Evolutionary conservation across 345 rosid genomes (phyloP).

Genomic region (Dipteronia sinensis): DNA sequence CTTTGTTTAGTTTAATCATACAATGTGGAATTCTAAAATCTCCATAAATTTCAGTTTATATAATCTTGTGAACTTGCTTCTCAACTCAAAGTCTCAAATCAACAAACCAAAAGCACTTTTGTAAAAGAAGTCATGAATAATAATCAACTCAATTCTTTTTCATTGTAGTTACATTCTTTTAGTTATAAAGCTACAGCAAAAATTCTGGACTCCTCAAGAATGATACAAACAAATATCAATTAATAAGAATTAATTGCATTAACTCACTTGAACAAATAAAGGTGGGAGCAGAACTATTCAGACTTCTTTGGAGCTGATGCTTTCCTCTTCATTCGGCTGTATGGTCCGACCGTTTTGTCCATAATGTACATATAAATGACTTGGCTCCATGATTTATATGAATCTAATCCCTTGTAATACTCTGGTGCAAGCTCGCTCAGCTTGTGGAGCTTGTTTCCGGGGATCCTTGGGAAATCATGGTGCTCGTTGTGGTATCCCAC

Average conservation of each 20-base stretch:
- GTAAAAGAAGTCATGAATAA: slow-evolving; percentile 6
- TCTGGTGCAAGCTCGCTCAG: slow-evolving; percentile 88
- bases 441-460: slow-evolving; percentile 75
- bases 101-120: not conserved
- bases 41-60: no score
- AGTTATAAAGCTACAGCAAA: slow-evolving; percentile 13
- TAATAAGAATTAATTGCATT: not conserved
- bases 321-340: slow-evolving; percentile 87
- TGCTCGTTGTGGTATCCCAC: slow-evolving; percentile 94
- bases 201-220: slow-evolving; percentile 26
- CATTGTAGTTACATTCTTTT: not conserved
- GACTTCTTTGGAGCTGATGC: slow-evolving; percentile 46
- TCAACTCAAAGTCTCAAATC: not conserved
- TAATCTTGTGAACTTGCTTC: not conserved
- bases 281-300: slow-evolving; percentile 31
- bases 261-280: not conserved
- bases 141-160: not conserved
- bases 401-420: slow-evolving; percentile 60
- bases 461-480: slow-evolving; percentile 90
- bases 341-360: slow-evolving; percentile 73
- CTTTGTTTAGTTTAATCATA: no score
- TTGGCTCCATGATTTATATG: slow-evolving; percentile 83
- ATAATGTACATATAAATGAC: slow-evolving; percentile 81
- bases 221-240: slow-evolving; percentile 19
- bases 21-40: no score